Evolutionary conservation across 1,284 basidiomycete genomes (phyloP).

Genomic region (Austroboletus novae-zelandiae): DNA sequence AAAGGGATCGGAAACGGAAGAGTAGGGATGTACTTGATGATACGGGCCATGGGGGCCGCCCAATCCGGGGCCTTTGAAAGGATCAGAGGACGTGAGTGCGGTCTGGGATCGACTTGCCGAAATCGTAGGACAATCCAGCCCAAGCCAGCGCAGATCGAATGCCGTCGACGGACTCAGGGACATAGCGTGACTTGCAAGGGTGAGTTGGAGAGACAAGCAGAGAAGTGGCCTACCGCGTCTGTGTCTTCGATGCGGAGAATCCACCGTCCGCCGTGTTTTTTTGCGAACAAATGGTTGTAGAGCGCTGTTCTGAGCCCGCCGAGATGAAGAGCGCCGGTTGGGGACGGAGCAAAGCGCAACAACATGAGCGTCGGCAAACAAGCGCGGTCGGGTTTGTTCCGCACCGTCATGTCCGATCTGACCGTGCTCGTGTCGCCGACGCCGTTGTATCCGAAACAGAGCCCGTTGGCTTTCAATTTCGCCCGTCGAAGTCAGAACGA

Average conservation of each 20-base stretch:
- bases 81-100: background rate
- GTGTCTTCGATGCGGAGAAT: conserved; percentile 95
- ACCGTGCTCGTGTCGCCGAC: conserved; percentile 35
- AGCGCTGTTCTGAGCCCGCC: conserved; percentile 96
- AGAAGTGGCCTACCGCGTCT: conserved; percentile 43
- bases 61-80: conserved; percentile 64
- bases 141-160: conserved; percentile 79
- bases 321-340: conserved; percentile 92
- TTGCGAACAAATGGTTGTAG: conserved; percentile 88
- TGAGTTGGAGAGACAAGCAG: background rate
- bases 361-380: conserved; percentile 28
- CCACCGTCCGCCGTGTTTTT: conserved; percentile 83
- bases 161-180: conserved; percentile 82
- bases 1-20: background rate
- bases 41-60: conserved; percentile 77
- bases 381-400: too few relatives aligned
- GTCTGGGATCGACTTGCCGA: conserved; percentile 53
- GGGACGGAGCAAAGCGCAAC: conserved; percentile 94
- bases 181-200: conserved; percentile 62
- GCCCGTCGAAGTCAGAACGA: conserved; percentile 30
- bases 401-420: conserved; percentile 28
- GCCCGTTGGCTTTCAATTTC: conserved; percentile 28
- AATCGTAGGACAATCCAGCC: conserved; percentile 93
- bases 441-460: conserved; percentile 23
- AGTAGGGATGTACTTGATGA: conserved; percentile 59